A percentile compares a stretch with the other conserved stretches of the same genome.
These are phyloP conservation scores for Exophiala xenobiotica DNA, from an alignment of 2,329 filamentous ascomycete species.

Conservation along the genomic window DNA sequence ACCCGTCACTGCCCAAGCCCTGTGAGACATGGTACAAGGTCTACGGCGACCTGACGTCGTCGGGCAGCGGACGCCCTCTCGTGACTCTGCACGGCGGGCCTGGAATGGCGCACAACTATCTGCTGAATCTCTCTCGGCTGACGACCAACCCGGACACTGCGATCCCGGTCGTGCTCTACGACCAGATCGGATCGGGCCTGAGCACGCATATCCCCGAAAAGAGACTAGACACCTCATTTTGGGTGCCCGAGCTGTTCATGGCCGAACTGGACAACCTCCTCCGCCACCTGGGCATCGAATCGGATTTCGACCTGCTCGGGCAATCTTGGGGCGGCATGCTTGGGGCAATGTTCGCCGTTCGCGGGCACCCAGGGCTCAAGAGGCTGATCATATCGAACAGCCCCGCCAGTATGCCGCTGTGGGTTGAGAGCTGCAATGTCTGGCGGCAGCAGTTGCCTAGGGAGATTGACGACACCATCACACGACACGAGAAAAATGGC, in stretches of 20 bases:
- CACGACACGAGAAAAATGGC: constrained; percentile 23
- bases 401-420: constrained; percentile 33
- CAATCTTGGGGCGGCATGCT: constrained; percentile 58
- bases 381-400: constrained; percentile 40
- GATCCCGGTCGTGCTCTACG: constrained; percentile 54
- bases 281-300: constrained; percentile 40
- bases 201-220: constrained; percentile 52
- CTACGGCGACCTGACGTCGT: constrained; percentile 37
- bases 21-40: constrained; percentile 44
- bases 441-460: constrained; percentile 30
- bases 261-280: constrained; percentile 52
- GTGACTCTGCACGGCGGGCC: constrained; percentile 49
- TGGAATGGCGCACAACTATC: constrained; percentile 48
- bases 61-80: constrained; percentile 33
- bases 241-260: constrained; percentile 50
- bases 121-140: constrained; percentile 42
- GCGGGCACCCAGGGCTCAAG: constrained; percentile 37
- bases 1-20: constrained; percentile 35
- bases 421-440: constrained; percentile 27
- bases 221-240: constrained; percentile 48
- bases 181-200: constrained; percentile 53
- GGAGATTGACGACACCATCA: constrained; percentile 24
- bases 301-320: constrained; percentile 47
- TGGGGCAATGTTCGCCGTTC: constrained; percentile 43
- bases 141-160: constrained; percentile 30